A percentile compares a stretch with the other conserved stretches of the same genome.
phyloP scores from a whole-genome alignment of 306 rosid genomes.

The Fragaria ananassa region DNA sequence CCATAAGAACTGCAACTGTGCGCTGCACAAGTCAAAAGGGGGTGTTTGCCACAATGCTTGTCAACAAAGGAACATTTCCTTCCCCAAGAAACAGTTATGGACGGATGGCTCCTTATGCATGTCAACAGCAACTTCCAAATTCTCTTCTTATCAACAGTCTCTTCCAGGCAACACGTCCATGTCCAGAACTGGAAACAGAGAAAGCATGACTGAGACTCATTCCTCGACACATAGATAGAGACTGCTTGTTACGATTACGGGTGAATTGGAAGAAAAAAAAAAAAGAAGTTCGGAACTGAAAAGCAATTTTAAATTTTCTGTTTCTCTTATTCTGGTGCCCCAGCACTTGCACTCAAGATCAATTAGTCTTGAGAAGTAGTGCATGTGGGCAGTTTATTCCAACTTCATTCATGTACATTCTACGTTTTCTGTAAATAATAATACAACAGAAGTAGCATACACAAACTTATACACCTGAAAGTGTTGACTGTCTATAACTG shows the following conservation, averaged over 20 bases:
- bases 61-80: conserved; percentile 24
- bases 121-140: background rate
- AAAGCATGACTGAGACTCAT: background rate
- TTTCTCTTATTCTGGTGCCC: background rate
- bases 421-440: background rate
- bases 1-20: conserved; percentile 42
- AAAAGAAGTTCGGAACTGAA: background rate
- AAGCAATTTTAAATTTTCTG: conserved; percentile 1
- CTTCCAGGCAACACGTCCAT: background rate
- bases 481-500: background rate
- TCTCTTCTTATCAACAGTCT: background rate
- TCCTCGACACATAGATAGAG: background rate
- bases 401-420: background rate
- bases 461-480: background rate
- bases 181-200: background rate
- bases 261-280: background rate
- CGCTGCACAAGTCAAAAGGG: conserved; percentile 18
- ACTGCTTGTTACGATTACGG: background rate
- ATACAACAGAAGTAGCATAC: conserved; percentile 3
- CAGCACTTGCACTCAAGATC: background rate
- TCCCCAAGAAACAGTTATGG: conserved; percentile 25
- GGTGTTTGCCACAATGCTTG: background rate
- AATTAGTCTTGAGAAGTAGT: background rate
- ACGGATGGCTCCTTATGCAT: background rate
- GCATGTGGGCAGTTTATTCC: background rate